Percentiles rank a stretch among this genome's conserved stretches.
Conservation (phyloP, 1,284 basidiomycete genomes). For the Rhodotorula sp. region DNA sequence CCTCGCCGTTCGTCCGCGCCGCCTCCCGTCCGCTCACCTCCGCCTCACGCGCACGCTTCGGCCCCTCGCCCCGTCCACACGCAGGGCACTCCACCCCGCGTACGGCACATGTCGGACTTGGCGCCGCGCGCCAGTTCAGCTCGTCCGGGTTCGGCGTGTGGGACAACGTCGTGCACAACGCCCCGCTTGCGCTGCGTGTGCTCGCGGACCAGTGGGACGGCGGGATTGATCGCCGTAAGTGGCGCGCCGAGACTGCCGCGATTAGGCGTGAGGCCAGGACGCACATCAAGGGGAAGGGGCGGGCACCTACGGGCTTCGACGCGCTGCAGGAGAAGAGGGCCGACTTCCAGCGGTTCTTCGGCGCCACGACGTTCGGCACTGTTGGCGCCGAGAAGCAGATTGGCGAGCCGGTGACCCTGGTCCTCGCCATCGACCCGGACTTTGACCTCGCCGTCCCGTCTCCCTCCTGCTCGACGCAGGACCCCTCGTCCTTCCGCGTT, state of each 20-base stretch:
- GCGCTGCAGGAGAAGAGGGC: constrained; percentile 4
- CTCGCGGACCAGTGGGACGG: constrained; percentile 29
- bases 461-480: neutral
- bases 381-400: neutral
- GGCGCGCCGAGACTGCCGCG: constrained; percentile 29
- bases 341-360: constrained; percentile 35
- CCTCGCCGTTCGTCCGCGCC: neutral
- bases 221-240: constrained; percentile 37
- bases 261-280: constrained; percentile 10
- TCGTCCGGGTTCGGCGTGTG: constrained; percentile 29
- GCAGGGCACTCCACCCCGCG: constrained; percentile 11
- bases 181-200: constrained; percentile 41
- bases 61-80: constrained; percentile 22
- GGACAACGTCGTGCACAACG: constrained; percentile 43
- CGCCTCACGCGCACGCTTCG: constrained; percentile 17
- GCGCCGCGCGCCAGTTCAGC: constrained; percentile 39
- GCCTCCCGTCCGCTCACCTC: neutral
- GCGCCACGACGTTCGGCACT: neutral
- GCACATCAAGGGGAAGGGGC: constrained; percentile 24
- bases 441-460: constrained; percentile 11
- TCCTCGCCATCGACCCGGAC: constrained; percentile 35
- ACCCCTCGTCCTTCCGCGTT: constrained; percentile 18
- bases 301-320: neutral
- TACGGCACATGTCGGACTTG: constrained; percentile 26
- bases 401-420: constrained; percentile 28